phyloP scores from a whole-genome alignment of 2,329 filamentous ascomycete genomes.

The Pseudocercospora cruenta region DNA sequence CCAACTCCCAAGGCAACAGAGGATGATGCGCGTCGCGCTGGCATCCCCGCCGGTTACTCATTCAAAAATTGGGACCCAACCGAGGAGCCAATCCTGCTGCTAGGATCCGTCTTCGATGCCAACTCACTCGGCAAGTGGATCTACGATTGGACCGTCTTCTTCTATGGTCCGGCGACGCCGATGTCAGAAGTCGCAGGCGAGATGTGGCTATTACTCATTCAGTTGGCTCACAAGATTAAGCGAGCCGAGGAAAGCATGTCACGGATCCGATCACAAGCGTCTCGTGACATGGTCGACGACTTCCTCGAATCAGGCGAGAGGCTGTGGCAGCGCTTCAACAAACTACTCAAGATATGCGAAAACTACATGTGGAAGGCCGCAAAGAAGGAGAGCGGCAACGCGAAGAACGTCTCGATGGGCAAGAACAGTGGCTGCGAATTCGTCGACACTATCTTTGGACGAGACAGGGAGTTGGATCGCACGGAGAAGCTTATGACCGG shows the following conservation, averaged over 20 bases:
- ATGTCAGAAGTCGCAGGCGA: conserved; percentile 92
- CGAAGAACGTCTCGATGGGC: conserved; percentile 74
- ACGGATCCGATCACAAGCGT: conserved; percentile 72
- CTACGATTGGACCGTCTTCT: conserved; percentile 98
- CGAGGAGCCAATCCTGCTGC: conserved; percentile 89
- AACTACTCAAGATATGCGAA: conserved; percentile 88
- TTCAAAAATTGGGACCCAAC: conserved; percentile 98
- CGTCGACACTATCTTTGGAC: conserved; percentile 91
- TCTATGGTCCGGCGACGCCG: conserved; percentile 77
- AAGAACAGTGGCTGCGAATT: conserved; percentile 94
- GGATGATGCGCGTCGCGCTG: conserved; percentile 65
- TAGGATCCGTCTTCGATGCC: conserved; percentile 95
- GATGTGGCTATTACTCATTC: conserved; percentile 91
- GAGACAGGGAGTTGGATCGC: conserved; percentile 83
- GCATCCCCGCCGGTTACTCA: conserved; percentile 87
- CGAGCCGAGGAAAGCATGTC: conserved; percentile 77
- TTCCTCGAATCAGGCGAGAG: conserved; percentile 89
- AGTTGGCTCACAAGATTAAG: conserved; percentile 92
- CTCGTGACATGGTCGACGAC: conserved; percentile 80
- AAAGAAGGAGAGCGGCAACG: conserved; percentile 66
- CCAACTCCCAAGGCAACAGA: conserved; percentile 58
- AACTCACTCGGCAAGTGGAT: conserved; percentile 99
- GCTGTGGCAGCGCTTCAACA: conserved; percentile 81
- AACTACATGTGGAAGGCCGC: conserved; percentile 91
- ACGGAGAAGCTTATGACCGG: conserved; percentile 93